phyloP scores from a whole-genome alignment of 2,329 filamentous ascomycete genomes.

The Exophiala mesophila region DNA sequence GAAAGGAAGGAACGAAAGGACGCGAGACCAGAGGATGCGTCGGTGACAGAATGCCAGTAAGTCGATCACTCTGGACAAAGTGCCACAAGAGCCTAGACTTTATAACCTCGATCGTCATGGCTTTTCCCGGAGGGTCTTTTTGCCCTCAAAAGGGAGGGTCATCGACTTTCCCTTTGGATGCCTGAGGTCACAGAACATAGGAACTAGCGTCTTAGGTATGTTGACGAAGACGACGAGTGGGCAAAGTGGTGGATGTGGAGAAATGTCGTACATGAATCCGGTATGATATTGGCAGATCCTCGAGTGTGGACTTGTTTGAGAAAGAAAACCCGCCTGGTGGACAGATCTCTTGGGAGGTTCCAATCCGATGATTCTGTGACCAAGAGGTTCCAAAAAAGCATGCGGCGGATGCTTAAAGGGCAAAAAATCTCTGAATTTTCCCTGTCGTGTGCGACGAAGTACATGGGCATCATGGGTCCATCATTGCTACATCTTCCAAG shows the following conservation, averaged over 20 bases:
- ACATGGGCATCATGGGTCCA: not conserved
- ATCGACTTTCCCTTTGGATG: too few relatives aligned
- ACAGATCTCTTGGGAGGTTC: too few relatives aligned
- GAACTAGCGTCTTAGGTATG: not conserved
- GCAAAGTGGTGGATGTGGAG: not conserved
- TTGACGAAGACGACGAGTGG: not conserved
- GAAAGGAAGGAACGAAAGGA: not conserved
- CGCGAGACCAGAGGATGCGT: not conserved
- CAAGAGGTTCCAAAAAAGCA: too few relatives aligned
- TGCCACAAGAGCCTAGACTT: not conserved
- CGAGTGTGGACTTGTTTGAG: too few relatives aligned
- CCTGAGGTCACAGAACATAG: too few relatives aligned
- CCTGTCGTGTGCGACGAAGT: too few relatives aligned
- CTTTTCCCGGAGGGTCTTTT: not conserved
- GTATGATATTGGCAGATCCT: not conserved
- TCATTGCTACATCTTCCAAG: not conserved
- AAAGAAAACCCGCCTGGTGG: too few relatives aligned
- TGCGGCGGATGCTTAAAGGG: too few relatives aligned
- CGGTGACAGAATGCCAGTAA: not conserved
- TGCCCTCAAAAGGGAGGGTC: too few relatives aligned
- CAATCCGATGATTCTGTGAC: too few relatives aligned
- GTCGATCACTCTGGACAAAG: not conserved
- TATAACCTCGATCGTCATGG: constrained; percentile 1
- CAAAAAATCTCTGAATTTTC: too few relatives aligned
- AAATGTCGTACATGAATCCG: not conserved